These are phyloP conservation scores for Xylaria sp. DNA, from an alignment of 2,329 filamentous ascomycete genomes.

Conservation along the genomic window DNA sequence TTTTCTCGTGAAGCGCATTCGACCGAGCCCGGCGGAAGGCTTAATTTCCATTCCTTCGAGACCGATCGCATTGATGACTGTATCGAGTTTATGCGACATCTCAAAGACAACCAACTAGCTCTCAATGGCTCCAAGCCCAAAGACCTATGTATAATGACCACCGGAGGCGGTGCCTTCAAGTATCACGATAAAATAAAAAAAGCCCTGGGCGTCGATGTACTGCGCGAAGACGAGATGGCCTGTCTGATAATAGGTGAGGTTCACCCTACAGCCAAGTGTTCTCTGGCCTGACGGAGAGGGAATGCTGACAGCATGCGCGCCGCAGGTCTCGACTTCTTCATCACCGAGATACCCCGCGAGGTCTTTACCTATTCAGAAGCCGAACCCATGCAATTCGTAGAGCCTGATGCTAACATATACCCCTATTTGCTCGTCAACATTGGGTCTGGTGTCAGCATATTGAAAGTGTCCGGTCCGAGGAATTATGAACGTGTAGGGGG, in stretches of 20 bases:
- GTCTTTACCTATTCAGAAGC: slow-evolving; percentile 96
- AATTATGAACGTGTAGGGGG: slow-evolving; percentile 92
- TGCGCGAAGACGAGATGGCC: slow-evolving; percentile 98
- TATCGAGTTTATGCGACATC: slow-evolving; percentile 87
- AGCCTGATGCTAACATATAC: slow-evolving; percentile 83
- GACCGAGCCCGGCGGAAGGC: slow-evolving; percentile 82
- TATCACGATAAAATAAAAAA: slow-evolving; percentile 93
- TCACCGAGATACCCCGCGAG: slow-evolving; percentile 95
- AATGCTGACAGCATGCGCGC: slow-evolving; percentile 29
- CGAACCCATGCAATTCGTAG: slow-evolving; percentile 89
- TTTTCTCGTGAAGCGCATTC: slow-evolving; percentile 89
- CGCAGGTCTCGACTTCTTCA: slow-evolving; percentile 95
- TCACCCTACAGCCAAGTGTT: background rate
- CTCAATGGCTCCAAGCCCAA: slow-evolving; percentile 77
- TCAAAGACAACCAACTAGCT: slow-evolving; percentile 83
- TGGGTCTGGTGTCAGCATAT: slow-evolving; percentile 94
- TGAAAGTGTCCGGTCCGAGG: slow-evolving; percentile 92
- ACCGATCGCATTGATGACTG: slow-evolving; percentile 94
- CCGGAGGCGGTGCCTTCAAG: slow-evolving; percentile 94
- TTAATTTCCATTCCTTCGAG: slow-evolving; percentile 97
- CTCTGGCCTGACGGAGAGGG: background rate
- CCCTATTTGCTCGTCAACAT: slow-evolving; percentile 99
- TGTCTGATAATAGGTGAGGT: slow-evolving; percentile 88
- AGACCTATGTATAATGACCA: slow-evolving; percentile 92
- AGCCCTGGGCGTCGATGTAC: slow-evolving; percentile 84